Evolutionary conservation across 441 rosid species (phyloP), one percentile per base, ranked within the genome.

Genomic region (Erysimum cheiri): DNA sequence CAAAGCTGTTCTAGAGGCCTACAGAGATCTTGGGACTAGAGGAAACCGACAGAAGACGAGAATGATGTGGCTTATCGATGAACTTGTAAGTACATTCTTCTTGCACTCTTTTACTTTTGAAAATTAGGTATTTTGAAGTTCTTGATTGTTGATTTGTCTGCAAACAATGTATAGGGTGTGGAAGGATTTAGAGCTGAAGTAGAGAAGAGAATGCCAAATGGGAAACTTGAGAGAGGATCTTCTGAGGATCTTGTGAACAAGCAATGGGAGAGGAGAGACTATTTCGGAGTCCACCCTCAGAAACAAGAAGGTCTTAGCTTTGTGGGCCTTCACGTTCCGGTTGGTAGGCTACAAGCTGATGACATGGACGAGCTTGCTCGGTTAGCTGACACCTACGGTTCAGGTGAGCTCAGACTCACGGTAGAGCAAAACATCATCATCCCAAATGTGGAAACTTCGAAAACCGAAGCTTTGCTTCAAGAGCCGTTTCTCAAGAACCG

Each of bases 21-120:
- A 60, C 55, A 82, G 97, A 73, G 98, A 94, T 87, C 97, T 94
- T 67, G 97, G 98, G 37, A 22, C 12, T 44, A 81, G 98, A 75
- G 96, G 97, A 60, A 94, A 89, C 77, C 77, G 97, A 73, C 98
- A 94, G 55, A 94, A 80, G 79, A 91, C 97, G 0, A 85, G 98
- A 79, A 94, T 94, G 96, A 94, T 94, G 98, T 94, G 98, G 97
- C 71, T 94, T 67, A 88, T 94, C 36, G 96, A 94, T 60, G 96
- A 94, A 80, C 88, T 94, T 53, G 98, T 93, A 78, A 84, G 96
- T 78, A 49, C 47, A 54, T 0, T 37, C 37, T 19, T 55, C 28
- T 61, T 46, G 26, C 4, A 32, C 2, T 22, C 15, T 49, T 49
- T 47, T 13, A 14, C 3, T 14, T 53, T 12, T 5, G 49, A 58